Conservation (phyloP, 331 rosid genomes). For the Pyrus hybrid region DNA sequence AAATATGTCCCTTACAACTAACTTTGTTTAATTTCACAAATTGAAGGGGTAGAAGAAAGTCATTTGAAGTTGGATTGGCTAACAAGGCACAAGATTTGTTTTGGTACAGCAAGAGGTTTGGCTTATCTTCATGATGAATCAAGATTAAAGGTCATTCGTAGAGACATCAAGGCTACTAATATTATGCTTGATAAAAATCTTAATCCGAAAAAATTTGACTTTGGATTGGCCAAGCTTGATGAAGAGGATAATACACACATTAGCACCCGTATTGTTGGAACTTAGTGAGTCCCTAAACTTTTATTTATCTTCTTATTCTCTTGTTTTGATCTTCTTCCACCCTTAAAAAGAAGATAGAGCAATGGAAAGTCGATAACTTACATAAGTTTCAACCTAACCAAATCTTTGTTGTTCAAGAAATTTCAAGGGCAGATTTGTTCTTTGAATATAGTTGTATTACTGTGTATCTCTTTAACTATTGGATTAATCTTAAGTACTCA, state of each 20-base stretch:
- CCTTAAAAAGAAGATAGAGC: not conserved
- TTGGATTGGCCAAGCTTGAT: constrained; percentile 65
- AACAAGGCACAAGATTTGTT: constrained; percentile 46
- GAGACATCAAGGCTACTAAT: constrained; percentile 65
- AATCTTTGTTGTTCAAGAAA: not conserved
- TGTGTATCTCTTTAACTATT: not conserved
- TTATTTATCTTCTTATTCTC: not conserved
- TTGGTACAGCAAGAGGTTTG: constrained; percentile 64
- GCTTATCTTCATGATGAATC: constrained; percentile 69
- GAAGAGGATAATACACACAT: constrained; percentile 54
- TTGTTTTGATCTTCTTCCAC: not conserved
- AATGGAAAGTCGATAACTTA: not conserved
- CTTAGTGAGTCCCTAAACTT: constrained; percentile 34
- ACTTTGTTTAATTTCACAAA: not conserved
- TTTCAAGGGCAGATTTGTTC: not conserved
- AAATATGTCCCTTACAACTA: no score
- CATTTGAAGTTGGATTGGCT: constrained; percentile 42
- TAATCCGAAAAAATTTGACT: constrained; percentile 57
- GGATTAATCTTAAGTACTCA: no score
- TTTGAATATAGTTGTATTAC: no score
- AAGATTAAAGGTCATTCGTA: constrained; percentile 58
- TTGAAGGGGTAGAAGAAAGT: constrained; percentile 24
- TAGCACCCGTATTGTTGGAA: constrained; percentile 63
- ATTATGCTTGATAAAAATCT: constrained; percentile 55
- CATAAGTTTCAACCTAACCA: not conserved